Evolutionary conservation across 306 rosid genomes (phyloP), one percentile per base, ranked within the genome.

Genomic region (Psophocarpus tetragonolobus): DNA sequence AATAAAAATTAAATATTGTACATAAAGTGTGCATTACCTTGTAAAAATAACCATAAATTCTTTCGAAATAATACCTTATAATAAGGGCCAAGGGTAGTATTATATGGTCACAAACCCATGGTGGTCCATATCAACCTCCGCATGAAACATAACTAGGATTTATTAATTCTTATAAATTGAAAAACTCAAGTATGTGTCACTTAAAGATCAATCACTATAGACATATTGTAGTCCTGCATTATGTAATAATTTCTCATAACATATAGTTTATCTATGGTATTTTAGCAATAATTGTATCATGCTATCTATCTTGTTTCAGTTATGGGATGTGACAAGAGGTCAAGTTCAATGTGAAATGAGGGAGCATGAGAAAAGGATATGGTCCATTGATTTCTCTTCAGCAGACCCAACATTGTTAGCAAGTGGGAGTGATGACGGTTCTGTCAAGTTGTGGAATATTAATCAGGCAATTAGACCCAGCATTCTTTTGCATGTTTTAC

Each of bases 361-460:
- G 87, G 97, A 91, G 82, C 97, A 93, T 20, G 96, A 91, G 69
- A 81, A 69, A 78, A 96, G 96, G 14, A 90, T 89, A 54, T 93
- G 97, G 97, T 91, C 96, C 48, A 85, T 93, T 36, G 97, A 93
- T 86, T 91, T 85, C 72, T 93, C 97, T 50, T 89, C 94, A n/a
- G 91, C 90, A 35, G 89, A 91, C 58, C 96, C 97, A 17, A 93
- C 97, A 54, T 74, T 93, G 84, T 79, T 93, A 72, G 96, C 94
- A 29, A 93, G 97, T 29, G 97, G 94, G 60, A 91, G 96, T 21
- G 96, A 93, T 30, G 97, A 93, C 24, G 83, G 92, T 64, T 87
- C 91, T 68, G 96, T 93, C 23, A 93, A 93, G 93, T 90, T 93
- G 81, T 93, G 97, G 97, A 93, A 92, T 87, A 93, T 93, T 88